Base-by-base conservation (phyloP, 1,284 basidiomycete genomes). In the Omphalotus olearius region DNA sequence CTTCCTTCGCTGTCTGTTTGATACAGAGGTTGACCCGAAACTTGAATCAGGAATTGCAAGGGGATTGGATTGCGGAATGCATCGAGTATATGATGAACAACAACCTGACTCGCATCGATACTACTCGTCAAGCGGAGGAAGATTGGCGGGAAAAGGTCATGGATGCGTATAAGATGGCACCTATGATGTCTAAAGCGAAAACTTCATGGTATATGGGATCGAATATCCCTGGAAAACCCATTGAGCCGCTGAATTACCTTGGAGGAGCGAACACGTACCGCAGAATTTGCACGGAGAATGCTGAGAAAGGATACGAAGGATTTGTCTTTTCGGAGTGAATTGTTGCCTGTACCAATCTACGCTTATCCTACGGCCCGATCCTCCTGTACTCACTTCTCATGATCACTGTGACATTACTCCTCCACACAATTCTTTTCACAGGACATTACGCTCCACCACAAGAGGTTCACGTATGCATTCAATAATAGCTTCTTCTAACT, bases 61-160 rank as follows among this genome's bases (percentile, higher is more conserved):
- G 60, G 13, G 56, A 60, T 33, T 64, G 63, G 63, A 57, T 63
- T 11, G 51, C 56, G n/a, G 36, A 58, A n/a, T 63, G 60, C 44
- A 42, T 64, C 38, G 25, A 45, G 6, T 45, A 62, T 50, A 57
- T 64, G 50, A 57, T 55, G 10, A 25, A 56, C 25, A 46, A 59
- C 14, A 50, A 55, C 2, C 39, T 55, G 14, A 59, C 57, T 1
- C 54, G 59, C 18, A 60, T 62, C 13, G 56, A 60, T 17, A 39
- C 63, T 0, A 59, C 50, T 4, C 40, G 36, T 28, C 56, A 54
- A 20, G 60, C 60, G 6, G 62, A 63, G 47, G 47, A 50, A 18
- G 57, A 45, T 1, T 64, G 58, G 56, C 54, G 52, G 1, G 17
- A 53, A 33, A 44, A 42, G 6, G 46, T 65, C 6, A 37, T 51